A percentile compares a stretch with the other conserved stretches of the same genome.
Conservation (phyloP, 371 early-diverging fungal genomes). For the Phascolomyces articulosus region DNA sequence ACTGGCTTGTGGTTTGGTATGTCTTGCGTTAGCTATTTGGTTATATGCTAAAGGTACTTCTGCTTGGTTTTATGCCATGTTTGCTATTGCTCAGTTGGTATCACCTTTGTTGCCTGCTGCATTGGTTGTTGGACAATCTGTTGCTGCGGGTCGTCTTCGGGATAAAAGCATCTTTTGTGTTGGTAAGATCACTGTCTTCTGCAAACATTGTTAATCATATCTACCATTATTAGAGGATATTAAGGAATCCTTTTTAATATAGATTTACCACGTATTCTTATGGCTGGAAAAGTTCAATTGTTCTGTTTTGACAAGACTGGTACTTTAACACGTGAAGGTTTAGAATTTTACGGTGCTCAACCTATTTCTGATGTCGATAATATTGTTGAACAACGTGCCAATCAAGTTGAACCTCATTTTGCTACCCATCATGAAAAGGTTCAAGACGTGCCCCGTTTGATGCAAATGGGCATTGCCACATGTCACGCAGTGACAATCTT, state of each 20-base stretch:
- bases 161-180: conserved; percentile 72
- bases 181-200: conserved; percentile 3
- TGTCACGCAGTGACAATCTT: conserved; percentile 81
- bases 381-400: conserved; percentile 23
- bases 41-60: conserved; percentile 45
- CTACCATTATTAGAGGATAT: no score
- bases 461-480: conserved; percentile 58
- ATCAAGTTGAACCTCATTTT: not conserved
- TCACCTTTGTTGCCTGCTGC: conserved; percentile 66
- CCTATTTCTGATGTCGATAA: conserved; percentile 27
- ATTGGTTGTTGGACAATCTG: conserved; percentile 76
- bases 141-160: conserved; percentile 71
- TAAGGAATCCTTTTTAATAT: not conserved
- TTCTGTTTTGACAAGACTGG: conserved; percentile 85
- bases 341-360: conserved; percentile 60
- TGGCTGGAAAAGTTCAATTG: conserved; percentile 92
- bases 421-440: not conserved
- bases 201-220: no score
- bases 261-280: conserved; percentile 81
- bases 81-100: conserved; percentile 75
- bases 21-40: conserved; percentile 57
- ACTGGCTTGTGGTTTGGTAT: conserved; percentile 56
- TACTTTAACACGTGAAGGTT: conserved; percentile 67
- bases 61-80: conserved; percentile 70
- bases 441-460: not conserved